Conservation (phyloP, 352 stramenopile genomes). For the Phytopythium sindhum region DNA sequence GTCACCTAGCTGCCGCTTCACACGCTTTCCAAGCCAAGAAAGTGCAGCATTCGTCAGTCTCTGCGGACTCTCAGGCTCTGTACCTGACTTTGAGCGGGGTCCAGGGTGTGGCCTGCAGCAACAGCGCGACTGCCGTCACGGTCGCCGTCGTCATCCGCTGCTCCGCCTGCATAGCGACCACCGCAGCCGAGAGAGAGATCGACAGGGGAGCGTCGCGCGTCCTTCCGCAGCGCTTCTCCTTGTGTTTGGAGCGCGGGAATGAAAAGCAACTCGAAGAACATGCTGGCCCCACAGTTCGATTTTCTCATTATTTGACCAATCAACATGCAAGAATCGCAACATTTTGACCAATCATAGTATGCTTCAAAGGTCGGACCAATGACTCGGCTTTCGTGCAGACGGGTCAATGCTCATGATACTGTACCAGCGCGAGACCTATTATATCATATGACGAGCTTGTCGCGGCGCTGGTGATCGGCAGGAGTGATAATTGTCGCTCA, state of each 20-base stretch:
- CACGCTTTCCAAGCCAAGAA: conserved; percentile 2
- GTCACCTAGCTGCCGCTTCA: neutral
- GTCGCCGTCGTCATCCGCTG: conserved; percentile 11
- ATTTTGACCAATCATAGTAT: conserved; percentile 31
- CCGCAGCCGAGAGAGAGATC: no score
- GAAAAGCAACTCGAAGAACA: conserved; percentile 4
- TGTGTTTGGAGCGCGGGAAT: neutral
- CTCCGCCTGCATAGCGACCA: neutral
- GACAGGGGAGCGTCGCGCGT: neutral
- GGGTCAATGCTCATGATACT: neutral
- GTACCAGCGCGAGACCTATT: no score
- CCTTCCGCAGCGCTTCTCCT: neutral
- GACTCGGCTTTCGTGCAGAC: neutral
- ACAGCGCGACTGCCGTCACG: conserved; percentile 32
- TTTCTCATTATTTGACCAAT: conserved; percentile 26
- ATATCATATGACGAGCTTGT: no score
- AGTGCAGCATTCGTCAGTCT: neutral
- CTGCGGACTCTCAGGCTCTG: neutral
- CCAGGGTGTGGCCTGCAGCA: conserved; percentile 59
- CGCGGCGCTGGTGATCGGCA: no score
- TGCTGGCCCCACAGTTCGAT: neutral
- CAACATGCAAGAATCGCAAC: conserved; percentile 5
- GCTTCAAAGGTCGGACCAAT: neutral
- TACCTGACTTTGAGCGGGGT: conserved; percentile 39
- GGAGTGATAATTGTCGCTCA: no score